phyloP scores from a whole-genome alignment of 2,329 filamentous ascomycete species.

The Fusarium lyarnte region DNA sequence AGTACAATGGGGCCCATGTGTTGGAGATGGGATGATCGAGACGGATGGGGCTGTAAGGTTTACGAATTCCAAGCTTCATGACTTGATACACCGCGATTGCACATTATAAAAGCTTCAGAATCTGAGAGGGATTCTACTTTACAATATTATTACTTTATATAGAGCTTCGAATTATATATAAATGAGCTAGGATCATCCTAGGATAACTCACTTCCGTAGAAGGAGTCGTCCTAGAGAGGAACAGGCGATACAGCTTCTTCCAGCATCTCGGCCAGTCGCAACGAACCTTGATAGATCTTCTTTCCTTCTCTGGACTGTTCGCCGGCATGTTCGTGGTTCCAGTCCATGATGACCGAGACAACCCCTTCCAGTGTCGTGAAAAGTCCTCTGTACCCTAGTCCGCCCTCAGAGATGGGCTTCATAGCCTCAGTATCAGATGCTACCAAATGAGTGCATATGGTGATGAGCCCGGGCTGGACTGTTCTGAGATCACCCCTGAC shows the following conservation, averaged over 20 bases:
- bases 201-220: background rate
- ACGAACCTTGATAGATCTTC: background rate
- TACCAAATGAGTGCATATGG: slow-evolving; percentile 5
- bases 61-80: background rate
- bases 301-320: background rate
- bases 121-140: rapidly evolving
- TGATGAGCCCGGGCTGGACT: background rate
- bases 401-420: background rate
- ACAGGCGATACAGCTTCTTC: background rate
- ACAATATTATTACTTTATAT: too few species aligned
- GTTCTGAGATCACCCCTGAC: background rate
- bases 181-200: background rate
- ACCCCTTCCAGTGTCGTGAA: background rate
- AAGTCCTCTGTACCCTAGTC: background rate
- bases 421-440: background rate
- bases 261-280: background rate
- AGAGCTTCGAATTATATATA: background rate
- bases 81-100: background rate
- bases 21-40: too few species aligned
- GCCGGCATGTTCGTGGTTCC: background rate
- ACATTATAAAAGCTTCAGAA: background rate
- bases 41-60: too few species aligned
- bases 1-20: too few species aligned
- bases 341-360: background rate
- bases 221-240: background rate